These are phyloP conservation scores for Senecio squalidus DNA, from an alignment of 140 eudicot genomes.

Conservation along the genomic window DNA sequence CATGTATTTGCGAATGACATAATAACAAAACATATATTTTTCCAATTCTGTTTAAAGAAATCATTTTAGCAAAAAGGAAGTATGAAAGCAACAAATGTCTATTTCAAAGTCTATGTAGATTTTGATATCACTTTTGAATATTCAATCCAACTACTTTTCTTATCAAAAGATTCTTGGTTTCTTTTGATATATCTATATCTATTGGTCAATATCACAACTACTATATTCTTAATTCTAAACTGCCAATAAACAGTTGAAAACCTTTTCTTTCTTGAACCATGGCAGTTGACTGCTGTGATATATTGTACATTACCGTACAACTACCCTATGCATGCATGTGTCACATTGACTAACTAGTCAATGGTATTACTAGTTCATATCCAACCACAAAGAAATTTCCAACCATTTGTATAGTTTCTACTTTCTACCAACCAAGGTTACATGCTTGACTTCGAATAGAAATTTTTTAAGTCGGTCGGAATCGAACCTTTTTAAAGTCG, in stretches of 20 bases:
- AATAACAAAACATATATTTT: too few species aligned
- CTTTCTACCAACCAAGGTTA: constrained; percentile 2
- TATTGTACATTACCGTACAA: constrained; percentile 32
- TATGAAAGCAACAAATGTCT: constrained; percentile 24
- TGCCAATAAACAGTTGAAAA: constrained; percentile 4
- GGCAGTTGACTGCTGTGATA: constrained; percentile 4
- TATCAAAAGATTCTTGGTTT: constrained; percentile 36
- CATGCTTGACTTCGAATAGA: constrained; percentile 16
- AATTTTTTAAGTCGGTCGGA: neutral
- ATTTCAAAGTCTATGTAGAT: constrained; percentile 17
- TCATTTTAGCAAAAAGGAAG: neutral
- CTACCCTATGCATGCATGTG: constrained; percentile 13
- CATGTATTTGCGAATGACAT: too few species aligned
- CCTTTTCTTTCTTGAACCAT: constrained; percentile 2
- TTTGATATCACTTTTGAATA: constrained; percentile 29
- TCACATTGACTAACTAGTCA: neutral
- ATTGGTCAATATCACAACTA: constrained; percentile 19
- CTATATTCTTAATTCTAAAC: constrained; percentile 21
- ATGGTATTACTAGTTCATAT: constrained; percentile 20
- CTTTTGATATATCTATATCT: too few species aligned
- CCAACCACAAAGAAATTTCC: constrained; percentile 24
- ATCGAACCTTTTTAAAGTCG: too few species aligned
- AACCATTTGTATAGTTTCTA: constrained; percentile 11
- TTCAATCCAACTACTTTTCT: constrained; percentile 25
- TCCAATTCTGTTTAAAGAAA: neutral